Percentiles rank a stretch among this genome's conserved stretches.
Evolutionary conservation across 129 eudicot species (phyloP).

Genomic region (Apium graveolens): DNA sequence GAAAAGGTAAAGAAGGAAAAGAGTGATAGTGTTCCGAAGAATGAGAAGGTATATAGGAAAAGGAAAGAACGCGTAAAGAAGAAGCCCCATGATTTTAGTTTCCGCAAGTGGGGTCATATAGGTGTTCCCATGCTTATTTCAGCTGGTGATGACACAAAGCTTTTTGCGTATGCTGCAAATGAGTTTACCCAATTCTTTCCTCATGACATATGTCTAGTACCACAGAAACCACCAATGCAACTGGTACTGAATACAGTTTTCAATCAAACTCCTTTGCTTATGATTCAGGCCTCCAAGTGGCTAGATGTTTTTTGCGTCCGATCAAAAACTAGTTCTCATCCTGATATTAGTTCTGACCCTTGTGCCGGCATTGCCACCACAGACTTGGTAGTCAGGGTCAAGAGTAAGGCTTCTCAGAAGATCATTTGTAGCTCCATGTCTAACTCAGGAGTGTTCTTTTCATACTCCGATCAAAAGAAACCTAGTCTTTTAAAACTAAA

Average conservation of each 20-base stretch:
- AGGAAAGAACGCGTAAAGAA: too few species aligned
- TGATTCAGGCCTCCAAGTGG: slow-evolving; percentile 57
- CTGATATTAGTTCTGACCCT: slow-evolving; percentile 22
- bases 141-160: slow-evolving; percentile 94
- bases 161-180: slow-evolving; percentile 76
- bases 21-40: slow-evolving; percentile 32
- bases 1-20: slow-evolving; percentile 51
- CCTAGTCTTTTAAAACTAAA: slow-evolving; percentile 54
- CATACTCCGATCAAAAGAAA: slow-evolving; percentile 58
- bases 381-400: slow-evolving; percentile 50
- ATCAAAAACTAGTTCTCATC: slow-evolving; percentile 24
- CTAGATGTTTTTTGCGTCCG: slow-evolving; percentile 49
- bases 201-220: slow-evolving; percentile 91
- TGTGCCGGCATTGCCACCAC: slow-evolving; percentile 36
- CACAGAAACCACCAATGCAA: slow-evolving; percentile 71
- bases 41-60: too few species aligned
- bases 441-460: slow-evolving; percentile 53
- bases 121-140: slow-evolving; percentile 98
- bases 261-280: slow-evolving; percentile 51
- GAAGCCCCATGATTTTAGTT: slow-evolving; percentile 54
- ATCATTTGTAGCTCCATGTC: slow-evolving; percentile 79
- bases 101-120: slow-evolving; percentile 82
- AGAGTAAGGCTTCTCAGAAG: slow-evolving; percentile 51
- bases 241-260: slow-evolving; percentile 46
- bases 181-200: slow-evolving; percentile 78